Conservation (phyloP, 345 rosid species). For the Lumnitzera racemosa region DNA sequence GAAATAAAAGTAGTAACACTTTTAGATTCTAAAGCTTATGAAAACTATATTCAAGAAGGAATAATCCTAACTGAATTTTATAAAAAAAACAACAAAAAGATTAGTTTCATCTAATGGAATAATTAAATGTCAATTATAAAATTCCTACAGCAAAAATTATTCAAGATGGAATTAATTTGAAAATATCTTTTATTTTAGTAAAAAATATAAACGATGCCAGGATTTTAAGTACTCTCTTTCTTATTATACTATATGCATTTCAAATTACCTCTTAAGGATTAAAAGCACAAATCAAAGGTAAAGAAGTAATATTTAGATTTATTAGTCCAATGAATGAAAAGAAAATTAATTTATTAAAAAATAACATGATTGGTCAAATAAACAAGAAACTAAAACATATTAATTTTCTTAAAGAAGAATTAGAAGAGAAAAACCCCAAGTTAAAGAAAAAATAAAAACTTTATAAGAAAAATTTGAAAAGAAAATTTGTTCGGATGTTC, state of each 20-base stretch:
- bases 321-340: background rate
- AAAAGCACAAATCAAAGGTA: too few relatives aligned
- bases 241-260: background rate
- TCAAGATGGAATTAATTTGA: background rate
- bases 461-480: too few relatives aligned
- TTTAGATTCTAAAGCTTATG: background rate
- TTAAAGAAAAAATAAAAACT: background rate
- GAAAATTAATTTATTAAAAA: background rate
- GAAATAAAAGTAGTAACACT: background rate
- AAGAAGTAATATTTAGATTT: background rate
- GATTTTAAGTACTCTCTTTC: background rate
- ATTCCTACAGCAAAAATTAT: background rate
- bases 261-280: too few relatives aligned
- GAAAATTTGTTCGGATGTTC: background rate
- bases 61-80: too few relatives aligned
- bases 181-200: background rate
- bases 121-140: background rate
- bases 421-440: background rate
- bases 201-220: background rate
- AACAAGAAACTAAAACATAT: too few relatives aligned
- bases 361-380: too few relatives aligned
- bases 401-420: too few relatives aligned
- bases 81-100: background rate
- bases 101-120: background rate
- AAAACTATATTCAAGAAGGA: background rate